Evolutionary conservation across 2,329 filamentous ascomycete genomes (phyloP).

Genomic region (Ophiosphaerella narmari): DNA sequence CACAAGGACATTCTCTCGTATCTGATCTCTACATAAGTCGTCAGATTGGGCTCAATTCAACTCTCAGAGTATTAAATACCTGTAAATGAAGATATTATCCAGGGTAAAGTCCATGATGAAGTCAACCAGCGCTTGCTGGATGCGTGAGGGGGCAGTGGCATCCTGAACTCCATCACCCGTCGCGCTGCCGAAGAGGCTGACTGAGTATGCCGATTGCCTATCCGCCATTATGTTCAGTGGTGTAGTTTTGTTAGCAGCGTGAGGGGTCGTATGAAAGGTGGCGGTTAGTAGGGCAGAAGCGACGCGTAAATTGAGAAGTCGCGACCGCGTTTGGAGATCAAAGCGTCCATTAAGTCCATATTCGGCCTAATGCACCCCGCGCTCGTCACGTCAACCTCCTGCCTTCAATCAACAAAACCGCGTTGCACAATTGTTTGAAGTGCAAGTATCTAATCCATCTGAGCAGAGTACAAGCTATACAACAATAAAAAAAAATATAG

Average conservation of each 20-base stretch:
- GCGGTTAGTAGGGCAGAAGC: slow-evolving; percentile 15
- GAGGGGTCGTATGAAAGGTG: slow-evolving; percentile 19
- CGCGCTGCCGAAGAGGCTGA: slow-evolving; percentile 71
- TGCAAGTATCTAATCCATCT: too few relatives aligned
- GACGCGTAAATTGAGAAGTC: slow-evolving; percentile 22
- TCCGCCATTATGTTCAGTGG: slow-evolving; percentile 55
- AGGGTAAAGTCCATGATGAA: slow-evolving; percentile 94
- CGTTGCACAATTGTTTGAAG: too few relatives aligned
- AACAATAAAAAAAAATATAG: too few relatives aligned
- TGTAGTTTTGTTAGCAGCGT: slow-evolving; percentile 11
- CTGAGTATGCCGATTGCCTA: slow-evolving; percentile 81
- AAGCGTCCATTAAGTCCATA: slow-evolving; percentile 5
- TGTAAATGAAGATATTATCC: slow-evolving; percentile 93
- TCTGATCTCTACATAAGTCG: slow-evolving; percentile 72
- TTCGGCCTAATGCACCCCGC: background rate
- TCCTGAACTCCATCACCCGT: slow-evolving; percentile 39
- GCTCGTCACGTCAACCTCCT: too few relatives aligned
- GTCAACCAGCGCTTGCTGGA: slow-evolving; percentile 80
- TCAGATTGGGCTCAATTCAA: slow-evolving; percentile 36
- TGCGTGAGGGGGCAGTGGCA: slow-evolving; percentile 43
- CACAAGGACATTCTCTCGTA: slow-evolving; percentile 90
- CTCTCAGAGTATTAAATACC: slow-evolving; percentile 50
- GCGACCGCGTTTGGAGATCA: slow-evolving; percentile 14
- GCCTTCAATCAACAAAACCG: too few relatives aligned
- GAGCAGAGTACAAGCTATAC: too few relatives aligned